Conservation (phyloP, 129 eudicot species). For the Arctium lappa region DNA sequence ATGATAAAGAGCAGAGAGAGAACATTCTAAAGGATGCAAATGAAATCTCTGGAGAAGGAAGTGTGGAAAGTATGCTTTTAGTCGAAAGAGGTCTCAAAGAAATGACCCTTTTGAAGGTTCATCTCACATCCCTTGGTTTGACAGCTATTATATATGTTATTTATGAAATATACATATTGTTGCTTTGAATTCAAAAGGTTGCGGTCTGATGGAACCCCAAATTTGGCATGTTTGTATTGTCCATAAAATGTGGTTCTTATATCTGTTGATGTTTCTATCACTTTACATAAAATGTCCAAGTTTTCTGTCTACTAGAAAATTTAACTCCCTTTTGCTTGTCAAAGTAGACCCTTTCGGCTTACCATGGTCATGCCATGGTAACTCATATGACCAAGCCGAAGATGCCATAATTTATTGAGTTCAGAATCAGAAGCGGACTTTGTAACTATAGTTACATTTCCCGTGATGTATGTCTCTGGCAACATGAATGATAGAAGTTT, state of each 20-base stretch:
- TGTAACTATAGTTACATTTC: no score
- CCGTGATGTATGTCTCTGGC: no score
- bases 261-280: not conserved
- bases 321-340: no score
- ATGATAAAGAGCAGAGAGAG: conserved; percentile 58
- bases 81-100: conserved; percentile 90
- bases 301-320: no score
- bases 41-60: conserved; percentile 55
- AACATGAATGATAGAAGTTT: no score
- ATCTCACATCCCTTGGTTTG: not conserved
- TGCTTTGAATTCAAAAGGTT: not conserved
- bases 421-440: no score
- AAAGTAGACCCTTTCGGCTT: no score
- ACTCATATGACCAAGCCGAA: no score
- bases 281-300: not conserved
- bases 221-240: not conserved
- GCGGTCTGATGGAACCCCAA: not conserved
- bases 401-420: no score
- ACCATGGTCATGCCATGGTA: no score
- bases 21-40: conserved; percentile 24
- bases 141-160: not conserved
- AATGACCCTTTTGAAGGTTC: conserved; percentile 70
- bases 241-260: not conserved
- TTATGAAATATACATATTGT: not conserved
- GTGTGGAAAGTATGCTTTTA: conserved; percentile 84